Conservation (phyloP, 140 eudicot genomes). For the Anethum foeniculum region DNA sequence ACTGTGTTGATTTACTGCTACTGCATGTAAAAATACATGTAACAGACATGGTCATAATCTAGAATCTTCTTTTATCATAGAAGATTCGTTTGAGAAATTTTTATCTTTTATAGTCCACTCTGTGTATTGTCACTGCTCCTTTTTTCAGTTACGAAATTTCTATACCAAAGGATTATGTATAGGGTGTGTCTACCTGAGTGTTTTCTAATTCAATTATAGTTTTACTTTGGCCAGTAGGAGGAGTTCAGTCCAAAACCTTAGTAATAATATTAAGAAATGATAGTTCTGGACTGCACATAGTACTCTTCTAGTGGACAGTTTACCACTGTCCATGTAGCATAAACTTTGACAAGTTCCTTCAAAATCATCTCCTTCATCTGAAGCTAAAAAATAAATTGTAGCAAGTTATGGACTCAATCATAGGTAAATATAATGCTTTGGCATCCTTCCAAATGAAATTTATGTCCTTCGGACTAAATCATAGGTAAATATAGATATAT, state of each 20-base stretch:
- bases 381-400: not conserved
- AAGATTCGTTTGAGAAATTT: too few species aligned
- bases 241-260: not conserved
- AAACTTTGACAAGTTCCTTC: not conserved
- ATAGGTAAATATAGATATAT: constrained; percentile 23
- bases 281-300: not conserved
- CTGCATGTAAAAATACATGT: too few species aligned
- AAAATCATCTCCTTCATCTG: not conserved
- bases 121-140: too few species aligned
- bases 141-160: too few species aligned
- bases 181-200: too few species aligned
- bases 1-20: too few species aligned
- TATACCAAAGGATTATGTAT: too few species aligned
- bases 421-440: not conserved
- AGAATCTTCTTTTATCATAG: too few species aligned
- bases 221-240: too few species aligned
- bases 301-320: not conserved
- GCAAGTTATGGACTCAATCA: not conserved
- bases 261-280: not conserved
- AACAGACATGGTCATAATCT: too few species aligned
- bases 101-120: too few species aligned
- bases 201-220: too few species aligned
- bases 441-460: not conserved
- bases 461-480: not conserved
- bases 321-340: not conserved